These are phyloP conservation scores for Auricularia heimuer DNA, from an alignment of 768 basidiomycete genomes.

Conservation along the genomic window DNA sequence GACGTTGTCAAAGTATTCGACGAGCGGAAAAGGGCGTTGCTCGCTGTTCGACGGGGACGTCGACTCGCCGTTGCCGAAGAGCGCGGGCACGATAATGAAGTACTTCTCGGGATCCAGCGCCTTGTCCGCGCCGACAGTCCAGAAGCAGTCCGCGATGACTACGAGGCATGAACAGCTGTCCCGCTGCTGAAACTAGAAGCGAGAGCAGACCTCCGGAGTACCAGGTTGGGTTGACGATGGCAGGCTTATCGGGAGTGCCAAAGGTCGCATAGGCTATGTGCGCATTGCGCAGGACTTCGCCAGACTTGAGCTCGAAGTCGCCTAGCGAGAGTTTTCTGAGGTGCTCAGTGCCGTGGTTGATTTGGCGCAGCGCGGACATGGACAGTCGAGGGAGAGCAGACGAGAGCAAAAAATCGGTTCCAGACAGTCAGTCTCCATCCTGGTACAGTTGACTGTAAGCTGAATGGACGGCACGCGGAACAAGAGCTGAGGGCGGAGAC, in stretches of 20 bases:
- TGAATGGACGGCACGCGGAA: too few relatives aligned
- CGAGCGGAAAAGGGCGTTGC: not conserved
- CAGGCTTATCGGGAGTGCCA: not conserved
- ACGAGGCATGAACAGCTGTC: not conserved
- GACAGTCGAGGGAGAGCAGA: not conserved
- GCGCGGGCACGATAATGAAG: not conserved
- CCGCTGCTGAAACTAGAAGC: not conserved
- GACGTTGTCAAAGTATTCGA: not conserved
- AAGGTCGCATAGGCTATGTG: constrained; percentile 50
- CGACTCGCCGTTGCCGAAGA: not conserved
- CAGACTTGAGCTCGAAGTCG: constrained; percentile 28
- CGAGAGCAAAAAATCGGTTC: too few relatives aligned
- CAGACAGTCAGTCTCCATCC: too few relatives aligned
- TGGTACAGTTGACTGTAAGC: too few relatives aligned
- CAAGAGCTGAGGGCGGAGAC: too few relatives aligned
- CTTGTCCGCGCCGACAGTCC: not conserved
- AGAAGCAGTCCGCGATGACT: not conserved
- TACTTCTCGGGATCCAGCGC: not conserved
- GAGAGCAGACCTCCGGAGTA: not conserved
- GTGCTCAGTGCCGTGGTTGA: not conserved
- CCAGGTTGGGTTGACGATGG: not conserved
- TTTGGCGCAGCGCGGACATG: not conserved
- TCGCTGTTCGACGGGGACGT: not conserved
- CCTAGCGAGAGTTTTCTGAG: not conserved
- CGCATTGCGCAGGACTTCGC: constrained; percentile 69